Conservation (phyloP, 2,329 filamentous ascomycete genomes). For the Apiospora sp. region DNA sequence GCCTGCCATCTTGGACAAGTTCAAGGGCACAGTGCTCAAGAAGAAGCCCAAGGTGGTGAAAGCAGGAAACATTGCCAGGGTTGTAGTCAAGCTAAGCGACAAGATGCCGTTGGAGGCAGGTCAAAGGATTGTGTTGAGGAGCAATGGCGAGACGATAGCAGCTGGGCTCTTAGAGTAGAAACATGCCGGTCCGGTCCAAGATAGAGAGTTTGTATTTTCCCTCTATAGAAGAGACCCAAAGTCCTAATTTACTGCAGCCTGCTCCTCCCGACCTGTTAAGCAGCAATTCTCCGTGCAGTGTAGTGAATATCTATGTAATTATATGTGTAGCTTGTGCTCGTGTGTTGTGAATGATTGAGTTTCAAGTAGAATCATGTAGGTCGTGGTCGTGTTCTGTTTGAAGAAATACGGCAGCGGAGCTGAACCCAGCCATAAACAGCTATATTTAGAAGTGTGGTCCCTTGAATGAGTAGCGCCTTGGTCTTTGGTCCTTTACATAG, state of each 20-base stretch:
- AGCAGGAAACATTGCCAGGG: constrained; percentile 78
- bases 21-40: constrained; percentile 76
- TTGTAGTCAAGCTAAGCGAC: constrained; percentile 76
- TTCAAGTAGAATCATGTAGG: not conserved
- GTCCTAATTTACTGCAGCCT: not conserved
- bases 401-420: not conserved
- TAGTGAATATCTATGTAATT: not conserved
- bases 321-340: not conserved
- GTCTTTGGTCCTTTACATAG: not conserved
- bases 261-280: not conserved
- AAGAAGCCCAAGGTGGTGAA: constrained; percentile 87
- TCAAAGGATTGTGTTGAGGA: constrained; percentile 81
- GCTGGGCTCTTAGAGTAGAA: constrained; percentile 79
- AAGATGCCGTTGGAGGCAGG: constrained; percentile 83
- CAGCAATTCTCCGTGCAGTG: not conserved
- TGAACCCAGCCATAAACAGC: not conserved
- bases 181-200: not conserved
- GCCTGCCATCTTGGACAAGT: constrained; percentile 79
- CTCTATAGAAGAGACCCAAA: not conserved
- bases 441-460: constrained; percentile 18
- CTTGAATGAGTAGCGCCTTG: not conserved
- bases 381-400: not conserved
- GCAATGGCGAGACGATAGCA: constrained; percentile 83
- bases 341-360: not conserved
- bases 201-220: not conserved